Evolutionary conservation across 305 asterid species (phyloP).

Genomic region (Fraxinus velutina): DNA sequence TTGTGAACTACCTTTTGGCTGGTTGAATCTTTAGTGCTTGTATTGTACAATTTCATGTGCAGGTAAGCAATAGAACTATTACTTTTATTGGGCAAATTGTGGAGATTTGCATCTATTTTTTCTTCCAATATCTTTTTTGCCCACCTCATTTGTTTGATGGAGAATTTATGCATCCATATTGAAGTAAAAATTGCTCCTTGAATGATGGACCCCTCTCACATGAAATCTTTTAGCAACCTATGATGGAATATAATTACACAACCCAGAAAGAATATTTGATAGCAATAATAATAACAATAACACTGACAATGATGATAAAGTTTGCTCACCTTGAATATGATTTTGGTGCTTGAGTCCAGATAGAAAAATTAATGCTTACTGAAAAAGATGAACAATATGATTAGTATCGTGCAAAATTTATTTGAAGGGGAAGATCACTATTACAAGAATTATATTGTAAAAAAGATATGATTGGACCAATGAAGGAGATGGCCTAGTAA

Average conservation of each 20-base stretch:
- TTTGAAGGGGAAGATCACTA: background rate
- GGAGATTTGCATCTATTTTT: background rate
- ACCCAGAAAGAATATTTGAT: background rate
- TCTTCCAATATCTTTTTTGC: background rate
- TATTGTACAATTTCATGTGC: background rate
- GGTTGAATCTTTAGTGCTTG: background rate
- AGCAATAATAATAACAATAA: background rate
- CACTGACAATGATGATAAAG: background rate
- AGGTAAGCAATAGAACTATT: background rate
- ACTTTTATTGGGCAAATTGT: background rate
- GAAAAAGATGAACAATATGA: background rate
- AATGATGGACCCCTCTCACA: background rate
- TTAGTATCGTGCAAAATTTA: background rate
- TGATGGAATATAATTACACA: background rate
- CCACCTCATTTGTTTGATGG: background rate
- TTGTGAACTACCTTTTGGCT: background rate
- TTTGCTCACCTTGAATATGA: background rate
- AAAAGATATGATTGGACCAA: background rate
- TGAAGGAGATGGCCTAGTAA: background rate
- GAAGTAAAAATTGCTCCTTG: background rate
- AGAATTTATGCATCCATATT: background rate
- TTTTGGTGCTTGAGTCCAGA: background rate
- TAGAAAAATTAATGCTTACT: background rate
- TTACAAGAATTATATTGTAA: background rate
- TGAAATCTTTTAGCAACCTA: background rate